These are phyloP conservation scores for Arabidopsis lyrata DNA, from an alignment of 441 rosid species.

Conservation along the genomic window DNA sequence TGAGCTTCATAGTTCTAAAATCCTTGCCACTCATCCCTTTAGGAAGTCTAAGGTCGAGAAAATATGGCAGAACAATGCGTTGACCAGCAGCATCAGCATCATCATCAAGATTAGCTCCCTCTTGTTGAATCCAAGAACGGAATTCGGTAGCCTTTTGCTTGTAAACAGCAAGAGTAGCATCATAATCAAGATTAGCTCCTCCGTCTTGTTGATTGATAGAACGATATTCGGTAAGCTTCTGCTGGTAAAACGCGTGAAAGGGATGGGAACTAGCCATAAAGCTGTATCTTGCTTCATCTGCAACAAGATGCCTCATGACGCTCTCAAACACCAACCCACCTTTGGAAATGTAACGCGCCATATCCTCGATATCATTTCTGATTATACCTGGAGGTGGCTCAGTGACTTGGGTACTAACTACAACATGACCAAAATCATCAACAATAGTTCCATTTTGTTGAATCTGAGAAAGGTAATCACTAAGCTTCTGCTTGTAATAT, in stretches of 20 bases:
- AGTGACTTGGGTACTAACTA: background rate
- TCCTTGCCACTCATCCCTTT: background rate
- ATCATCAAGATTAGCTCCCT: too few species aligned
- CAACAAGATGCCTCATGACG: background rate
- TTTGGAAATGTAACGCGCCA: background rate
- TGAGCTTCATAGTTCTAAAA: background rate
- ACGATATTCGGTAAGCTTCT: background rate
- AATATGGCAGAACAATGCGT: background rate
- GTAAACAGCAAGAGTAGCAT: too few species aligned
- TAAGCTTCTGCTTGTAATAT: background rate
- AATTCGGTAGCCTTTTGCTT: background rate
- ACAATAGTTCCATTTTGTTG: background rate
- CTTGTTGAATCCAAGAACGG: background rate
- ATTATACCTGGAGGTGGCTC: slow-evolving; percentile 1
- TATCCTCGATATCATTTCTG: background rate
- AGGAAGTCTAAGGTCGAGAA: background rate
- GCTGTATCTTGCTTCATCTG: too few species aligned
- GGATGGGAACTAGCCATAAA: too few species aligned
- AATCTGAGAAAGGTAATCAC: background rate
- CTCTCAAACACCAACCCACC: background rate
- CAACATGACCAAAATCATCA: background rate
- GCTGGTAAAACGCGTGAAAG: background rate
- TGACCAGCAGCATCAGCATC: background rate
- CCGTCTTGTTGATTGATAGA: too few species aligned
- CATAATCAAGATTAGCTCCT: too few species aligned